Percentiles rank a stretch among this genome's conserved stretches.
These are phyloP conservation scores for Atalantia buxifolia DNA, from an alignment of 345 rosid species.

Conservation along the genomic window DNA sequence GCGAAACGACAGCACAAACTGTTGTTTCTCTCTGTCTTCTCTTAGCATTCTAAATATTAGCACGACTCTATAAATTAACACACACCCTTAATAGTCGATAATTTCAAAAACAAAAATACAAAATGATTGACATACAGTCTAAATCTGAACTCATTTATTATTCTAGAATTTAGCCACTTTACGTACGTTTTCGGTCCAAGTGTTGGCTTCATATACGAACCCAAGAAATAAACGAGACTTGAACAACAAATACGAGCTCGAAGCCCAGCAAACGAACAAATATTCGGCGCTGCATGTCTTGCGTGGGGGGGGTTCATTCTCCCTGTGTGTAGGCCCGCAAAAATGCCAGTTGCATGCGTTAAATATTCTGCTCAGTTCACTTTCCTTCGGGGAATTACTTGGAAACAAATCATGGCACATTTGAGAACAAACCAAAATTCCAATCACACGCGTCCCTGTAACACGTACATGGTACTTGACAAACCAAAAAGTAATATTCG, in stretches of 20 bases:
- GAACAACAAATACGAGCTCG: not conserved
- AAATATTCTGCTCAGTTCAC: not conserved
- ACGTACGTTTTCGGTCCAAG: not conserved
- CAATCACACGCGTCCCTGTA: not conserved
- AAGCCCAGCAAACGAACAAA: not conserved
- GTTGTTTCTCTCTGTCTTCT: fast-evolving
- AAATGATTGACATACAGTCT: no score
- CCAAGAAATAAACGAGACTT: no score
- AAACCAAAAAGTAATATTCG: not conserved
- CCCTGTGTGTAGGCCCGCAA: not conserved
- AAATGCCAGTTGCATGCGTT: not conserved
- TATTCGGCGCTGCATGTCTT: not conserved
- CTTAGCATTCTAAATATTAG: no score
- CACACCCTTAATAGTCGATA: no score
- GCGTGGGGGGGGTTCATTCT: not conserved
- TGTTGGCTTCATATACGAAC: not conserved
- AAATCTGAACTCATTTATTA: no score
- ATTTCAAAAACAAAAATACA: no score
- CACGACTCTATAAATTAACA: no score
- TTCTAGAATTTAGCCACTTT: not conserved
- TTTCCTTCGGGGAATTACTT: conserved; percentile 18
- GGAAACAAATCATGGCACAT: conserved; percentile 19
- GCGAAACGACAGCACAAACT: no score
- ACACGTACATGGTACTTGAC: not conserved
- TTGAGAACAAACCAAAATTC: not conserved